These are phyloP conservation scores for Aspergillus cavernicola DNA, from an alignment of 495 filamentous ascomycete species.

Conservation along the genomic window DNA sequence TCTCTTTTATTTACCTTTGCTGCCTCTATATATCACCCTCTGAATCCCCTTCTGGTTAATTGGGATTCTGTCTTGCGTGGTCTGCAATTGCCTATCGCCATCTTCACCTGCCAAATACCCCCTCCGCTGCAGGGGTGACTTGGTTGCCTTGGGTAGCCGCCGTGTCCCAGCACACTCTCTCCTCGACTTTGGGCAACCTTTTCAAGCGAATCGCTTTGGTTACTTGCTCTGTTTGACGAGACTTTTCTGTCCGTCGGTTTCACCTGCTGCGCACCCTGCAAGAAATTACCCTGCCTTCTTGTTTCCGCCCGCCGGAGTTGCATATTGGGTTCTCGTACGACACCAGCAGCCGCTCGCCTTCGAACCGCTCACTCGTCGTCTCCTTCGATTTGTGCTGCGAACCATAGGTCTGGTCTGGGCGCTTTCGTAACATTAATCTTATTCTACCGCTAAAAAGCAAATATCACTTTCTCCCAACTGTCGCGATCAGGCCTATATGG, in stretches of 20 bases:
- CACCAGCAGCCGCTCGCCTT: background rate
- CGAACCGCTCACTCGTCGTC: background rate
- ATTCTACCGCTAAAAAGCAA: conserved; percentile 1
- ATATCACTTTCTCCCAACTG: background rate
- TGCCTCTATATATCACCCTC: background rate
- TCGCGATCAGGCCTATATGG: conserved; percentile 22
- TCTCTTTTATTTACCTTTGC: background rate
- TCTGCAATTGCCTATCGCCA: background rate
- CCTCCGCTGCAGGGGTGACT: background rate
- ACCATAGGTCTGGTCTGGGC: background rate
- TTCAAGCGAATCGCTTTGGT: conserved; percentile 3
- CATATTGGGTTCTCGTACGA: conserved; percentile 3
- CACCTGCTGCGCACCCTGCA: conserved; percentile 1
- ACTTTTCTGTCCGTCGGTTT: background rate
- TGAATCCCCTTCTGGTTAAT: background rate
- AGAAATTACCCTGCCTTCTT: background rate
- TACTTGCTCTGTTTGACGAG: background rate
- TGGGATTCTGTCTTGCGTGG: background rate
- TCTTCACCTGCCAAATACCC: background rate
- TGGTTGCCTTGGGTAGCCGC: conserved; percentile 3
- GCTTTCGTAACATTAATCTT: background rate
- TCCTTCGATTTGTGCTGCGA: background rate
- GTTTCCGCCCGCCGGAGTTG: background rate
- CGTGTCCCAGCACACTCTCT: background rate
- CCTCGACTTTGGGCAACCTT: background rate